Percentiles rank a stretch among this genome's conserved stretches.
Evolutionary conservation across 768 basidiomycete genomes (phyloP).

Genomic region (Rhodocollybia butyracea): DNA sequence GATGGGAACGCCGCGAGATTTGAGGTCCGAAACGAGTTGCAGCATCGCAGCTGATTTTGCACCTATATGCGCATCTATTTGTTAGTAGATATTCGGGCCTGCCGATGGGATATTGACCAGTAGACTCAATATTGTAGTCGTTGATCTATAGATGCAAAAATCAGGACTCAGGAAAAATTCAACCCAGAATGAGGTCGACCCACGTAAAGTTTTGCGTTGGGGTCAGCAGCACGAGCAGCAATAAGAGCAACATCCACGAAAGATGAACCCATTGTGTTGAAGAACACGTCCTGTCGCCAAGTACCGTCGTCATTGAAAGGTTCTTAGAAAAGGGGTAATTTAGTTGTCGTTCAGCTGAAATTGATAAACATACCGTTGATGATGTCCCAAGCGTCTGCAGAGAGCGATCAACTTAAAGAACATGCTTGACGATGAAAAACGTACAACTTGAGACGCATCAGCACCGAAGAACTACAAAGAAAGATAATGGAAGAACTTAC

Average conservation of each 20-base stretch:
- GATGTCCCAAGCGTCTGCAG: constrained; percentile 47
- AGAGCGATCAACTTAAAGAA: neutral
- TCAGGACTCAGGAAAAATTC: neutral
- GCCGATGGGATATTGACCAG: too few species aligned
- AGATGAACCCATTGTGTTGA: constrained; percentile 42
- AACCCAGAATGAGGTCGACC: constrained; percentile 2
- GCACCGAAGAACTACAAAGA: too few species aligned
- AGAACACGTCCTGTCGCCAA: constrained; percentile 51
- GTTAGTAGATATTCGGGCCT: too few species aligned
- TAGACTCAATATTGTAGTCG: constrained; percentile 32
- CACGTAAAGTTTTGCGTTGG: constrained; percentile 54
- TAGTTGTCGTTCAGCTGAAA: neutral
- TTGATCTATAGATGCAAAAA: constrained; percentile 14
- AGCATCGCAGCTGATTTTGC: constrained; percentile 57
- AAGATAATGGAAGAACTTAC: constrained; percentile 12
- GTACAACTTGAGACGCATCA: neutral
- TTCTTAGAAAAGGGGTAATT: constrained; percentile 25
- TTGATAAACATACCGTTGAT: constrained; percentile 38
- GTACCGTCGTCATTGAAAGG: constrained; percentile 62
- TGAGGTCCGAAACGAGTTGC: constrained; percentile 47
- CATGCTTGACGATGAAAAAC: neutral
- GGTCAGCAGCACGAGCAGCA: constrained; percentile 52
- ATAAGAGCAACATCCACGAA: constrained; percentile 49
- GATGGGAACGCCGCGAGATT: constrained; percentile 46
- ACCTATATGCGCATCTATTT: too few species aligned